These are phyloP conservation scores for Speleostelium caveatum DNA, from an alignment of 78 protist species.

Conservation along the genomic window DNA sequence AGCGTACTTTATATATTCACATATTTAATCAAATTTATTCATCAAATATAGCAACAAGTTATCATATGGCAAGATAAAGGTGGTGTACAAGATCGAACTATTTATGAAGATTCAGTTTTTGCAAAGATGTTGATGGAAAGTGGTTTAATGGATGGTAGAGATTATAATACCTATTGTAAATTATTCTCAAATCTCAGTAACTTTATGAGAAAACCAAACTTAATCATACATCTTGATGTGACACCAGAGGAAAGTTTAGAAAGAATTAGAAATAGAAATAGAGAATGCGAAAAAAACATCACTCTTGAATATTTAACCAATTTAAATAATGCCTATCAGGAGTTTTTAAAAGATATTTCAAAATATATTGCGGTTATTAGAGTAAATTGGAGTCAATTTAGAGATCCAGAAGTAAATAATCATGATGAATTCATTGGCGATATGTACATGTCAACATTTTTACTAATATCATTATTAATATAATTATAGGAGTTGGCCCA, in stretches of 20 bases:
- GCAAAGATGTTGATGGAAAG: constrained; percentile 82
- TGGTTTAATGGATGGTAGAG: constrained; percentile 82
- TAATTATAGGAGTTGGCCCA: constrained; percentile 27
- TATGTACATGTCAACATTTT: neutral
- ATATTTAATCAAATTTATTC: neutral
- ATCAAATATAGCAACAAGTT: constrained; percentile 43
- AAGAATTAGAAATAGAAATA: constrained; percentile 64
- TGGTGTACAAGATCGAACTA: constrained; percentile 87
- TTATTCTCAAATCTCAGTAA: constrained; percentile 84
- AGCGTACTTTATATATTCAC: neutral
- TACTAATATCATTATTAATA: neutral
- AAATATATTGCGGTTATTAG: constrained; percentile 83
- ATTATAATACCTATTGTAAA: constrained; percentile 82
- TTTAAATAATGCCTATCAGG: constrained; percentile 77
- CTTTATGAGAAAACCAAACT: constrained; percentile 87
- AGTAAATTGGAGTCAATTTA: constrained; percentile 77
- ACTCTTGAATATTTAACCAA: constrained; percentile 75
- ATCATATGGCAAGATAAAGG: constrained; percentile 78
- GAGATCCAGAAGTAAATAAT: constrained; percentile 29
- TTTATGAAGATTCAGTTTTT: constrained; percentile 89
- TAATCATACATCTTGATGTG: constrained; percentile 88
- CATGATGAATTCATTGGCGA: neutral
- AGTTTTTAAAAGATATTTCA: constrained; percentile 78
- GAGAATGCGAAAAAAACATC: constrained; percentile 85
- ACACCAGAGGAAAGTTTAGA: constrained; percentile 86